Conservation (phyloP, 306 rosid species). For the Bauhinia variegata region DNA sequence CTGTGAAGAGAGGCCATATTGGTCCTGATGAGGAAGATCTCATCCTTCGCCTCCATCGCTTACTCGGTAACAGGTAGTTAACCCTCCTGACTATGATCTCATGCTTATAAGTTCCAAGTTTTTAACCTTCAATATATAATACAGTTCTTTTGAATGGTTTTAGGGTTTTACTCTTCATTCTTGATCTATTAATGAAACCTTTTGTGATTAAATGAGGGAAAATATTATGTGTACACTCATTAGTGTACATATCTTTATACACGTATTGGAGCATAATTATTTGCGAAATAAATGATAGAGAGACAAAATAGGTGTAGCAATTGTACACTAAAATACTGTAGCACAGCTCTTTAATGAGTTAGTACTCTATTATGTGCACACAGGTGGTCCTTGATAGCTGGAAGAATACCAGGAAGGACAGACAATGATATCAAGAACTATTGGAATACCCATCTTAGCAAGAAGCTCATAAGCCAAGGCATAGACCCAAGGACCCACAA, state of each 20-base stretch:
- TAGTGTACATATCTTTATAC: too few relatives aligned
- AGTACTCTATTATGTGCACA: too few relatives aligned
- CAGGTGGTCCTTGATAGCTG: conserved; percentile 73
- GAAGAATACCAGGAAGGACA: conserved; percentile 69
- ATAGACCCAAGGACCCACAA: conserved; percentile 73
- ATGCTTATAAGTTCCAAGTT: not conserved
- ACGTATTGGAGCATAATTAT: too few relatives aligned
- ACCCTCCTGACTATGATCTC: not conserved
- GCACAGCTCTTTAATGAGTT: too few relatives aligned
- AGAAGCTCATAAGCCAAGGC: conserved; percentile 64
- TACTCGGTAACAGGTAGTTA: conserved; percentile 58
- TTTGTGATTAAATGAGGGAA: too few relatives aligned
- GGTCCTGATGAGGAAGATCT: conserved; percentile 67
- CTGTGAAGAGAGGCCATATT: conserved; percentile 62
- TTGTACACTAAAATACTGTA: too few relatives aligned
- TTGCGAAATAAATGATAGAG: too few relatives aligned
- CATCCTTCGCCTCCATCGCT: conserved; percentile 71
- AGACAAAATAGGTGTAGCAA: too few relatives aligned
- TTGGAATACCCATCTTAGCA: conserved; percentile 74
- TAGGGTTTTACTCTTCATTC: not conserved
- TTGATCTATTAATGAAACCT: too few relatives aligned
- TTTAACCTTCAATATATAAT: too few relatives aligned
- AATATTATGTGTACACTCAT: too few relatives aligned
- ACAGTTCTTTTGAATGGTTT: too few relatives aligned
- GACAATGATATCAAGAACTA: conserved; percentile 69